Evolutionary conservation across 2,329 filamentous ascomycete species (phyloP), one percentile per base, ranked within the genome.

Genomic region (Fusarium lyarnte): DNA sequence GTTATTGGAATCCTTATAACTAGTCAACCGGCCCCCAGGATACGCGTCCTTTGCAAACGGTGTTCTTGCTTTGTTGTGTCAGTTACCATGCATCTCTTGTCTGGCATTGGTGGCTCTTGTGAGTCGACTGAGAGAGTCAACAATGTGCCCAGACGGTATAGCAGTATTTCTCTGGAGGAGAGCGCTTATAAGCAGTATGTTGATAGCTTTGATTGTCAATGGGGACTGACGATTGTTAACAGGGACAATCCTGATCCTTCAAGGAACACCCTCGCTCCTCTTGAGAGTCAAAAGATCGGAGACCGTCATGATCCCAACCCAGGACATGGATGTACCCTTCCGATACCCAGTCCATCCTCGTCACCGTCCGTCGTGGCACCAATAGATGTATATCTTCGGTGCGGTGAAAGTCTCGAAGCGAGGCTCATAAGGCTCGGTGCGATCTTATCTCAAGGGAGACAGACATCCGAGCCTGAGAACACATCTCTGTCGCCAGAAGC

Each of bases 81-180:
- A 31, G 25, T 33, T 8, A 29, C 23, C 51, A 77, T 76, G 75
- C 39, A 72, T 53, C 36, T 55, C 9, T 55, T 76, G 9, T 68
- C 43, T 41, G 75, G 75, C 13, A 66, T 77, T 27, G 67, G 60
- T n/a, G 66, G 69, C n/a, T 66, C 63, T 13, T 75, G 69, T 45
- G 27, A 70, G 17, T 70, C 67, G 2, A 63, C 61, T 39, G 42
- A 63, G 9, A 59, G 27, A 17, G 38, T 46, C 17, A 27, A 17
- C 13, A 58, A 57, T 12, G 33, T 51, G n/a, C n/a, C 52, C 11
- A 69, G 63, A 19, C 59, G 73, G 8, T 64, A 63, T 31, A 75
- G 70, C 16, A 77, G 75, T 61, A 74, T 77, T 45, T 74, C 66
- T 45, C 75, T 77, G 8, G 74, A 77, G n/a, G 70, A 64, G 10